Conservation (phyloP, 2,329 filamentous ascomycete genomes). For the Amylocarpus encephaloides region DNA sequence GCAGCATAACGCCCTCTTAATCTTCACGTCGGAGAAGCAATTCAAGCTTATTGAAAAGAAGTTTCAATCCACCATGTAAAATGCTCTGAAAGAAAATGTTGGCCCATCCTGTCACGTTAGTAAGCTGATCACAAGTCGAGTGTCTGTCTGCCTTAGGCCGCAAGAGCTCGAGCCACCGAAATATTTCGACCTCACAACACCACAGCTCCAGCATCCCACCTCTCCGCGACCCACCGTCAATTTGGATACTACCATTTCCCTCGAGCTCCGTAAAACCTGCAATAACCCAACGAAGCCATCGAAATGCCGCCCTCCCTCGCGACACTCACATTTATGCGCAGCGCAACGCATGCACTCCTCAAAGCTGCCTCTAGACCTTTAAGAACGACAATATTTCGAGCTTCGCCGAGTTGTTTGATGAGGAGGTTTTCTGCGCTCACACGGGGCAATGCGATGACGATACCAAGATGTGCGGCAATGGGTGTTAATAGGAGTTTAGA, state of each 20-base stretch:
- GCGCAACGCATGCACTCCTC: background rate
- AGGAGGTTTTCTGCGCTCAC: slow-evolving; percentile 16
- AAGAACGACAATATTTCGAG: background rate
- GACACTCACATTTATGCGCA: background rate
- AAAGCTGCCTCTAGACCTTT: background rate
- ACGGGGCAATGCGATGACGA: background rate
- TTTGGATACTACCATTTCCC: too few species aligned
- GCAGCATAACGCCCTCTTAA: too few species aligned
- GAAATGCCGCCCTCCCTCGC: background rate
- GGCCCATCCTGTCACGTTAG: too few species aligned
- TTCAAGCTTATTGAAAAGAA: too few species aligned
- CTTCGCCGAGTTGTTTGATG: background rate
- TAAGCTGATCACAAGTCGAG: too few species aligned
- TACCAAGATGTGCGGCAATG: background rate
- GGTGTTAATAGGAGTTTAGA: slow-evolving; percentile 6
- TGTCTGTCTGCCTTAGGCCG: too few species aligned
- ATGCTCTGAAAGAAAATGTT: too few species aligned
- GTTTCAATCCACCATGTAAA: too few species aligned
- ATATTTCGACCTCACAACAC: background rate
- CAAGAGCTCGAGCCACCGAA: background rate
- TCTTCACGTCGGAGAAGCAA: too few species aligned
- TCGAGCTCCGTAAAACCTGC: too few species aligned
- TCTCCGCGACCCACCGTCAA: background rate
- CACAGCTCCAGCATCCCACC: background rate
- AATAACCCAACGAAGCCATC: too few species aligned